Base-by-base conservation (phyloP, 305 asterid genomes). In the Fraxinus albicans region DNA sequence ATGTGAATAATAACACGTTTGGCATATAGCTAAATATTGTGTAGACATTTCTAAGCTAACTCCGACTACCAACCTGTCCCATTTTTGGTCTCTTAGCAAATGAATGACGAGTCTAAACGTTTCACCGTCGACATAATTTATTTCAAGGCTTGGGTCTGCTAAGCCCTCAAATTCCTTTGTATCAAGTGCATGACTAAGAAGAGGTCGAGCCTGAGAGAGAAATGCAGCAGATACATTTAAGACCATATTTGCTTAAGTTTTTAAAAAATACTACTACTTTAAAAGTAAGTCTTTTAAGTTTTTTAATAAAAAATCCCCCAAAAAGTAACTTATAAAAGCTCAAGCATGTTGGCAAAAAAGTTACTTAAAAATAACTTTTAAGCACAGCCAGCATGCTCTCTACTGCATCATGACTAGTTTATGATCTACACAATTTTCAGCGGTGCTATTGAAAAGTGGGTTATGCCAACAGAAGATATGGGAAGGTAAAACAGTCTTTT, bases 31-130 rank as follows among this genome's bases (percentile, higher is more conserved):
- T 38, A 38, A 38, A 38, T 6, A 8, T 27, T 25, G 21, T 38
- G 21, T 17, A 29, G 67, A 36, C 33, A 81, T 25, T 55, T 19
- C 67, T 77, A 79, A 53, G 77, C 63, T 4, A 38, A 38, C 44
- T 38, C 44, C 10, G 44, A 38, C 6, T 38, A 53, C 77, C 65
- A 79, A 73, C 99, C 98, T 93, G 96, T 76, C 96, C 93, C 98
- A 96, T 96, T 79, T 87, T 91, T 72, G 98, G 99, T 85, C 99
- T 90, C 81, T 92, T 93, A 29, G 86, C 76, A 9, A 93, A 86
- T 76, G 94, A 92, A 88, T 92, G 96, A 53, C 95, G 94, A 78
- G 81, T 23, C 84, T 90, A 79, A 90, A 85, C 93, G 92, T 91
- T 87, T 96, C 98, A 44, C 84, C 55, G 8, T 83, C 91, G 7